Base-by-base conservation (phyloP, 495 filamentous ascomycete genomes). In the Neurospora tetrasperma region DNA sequence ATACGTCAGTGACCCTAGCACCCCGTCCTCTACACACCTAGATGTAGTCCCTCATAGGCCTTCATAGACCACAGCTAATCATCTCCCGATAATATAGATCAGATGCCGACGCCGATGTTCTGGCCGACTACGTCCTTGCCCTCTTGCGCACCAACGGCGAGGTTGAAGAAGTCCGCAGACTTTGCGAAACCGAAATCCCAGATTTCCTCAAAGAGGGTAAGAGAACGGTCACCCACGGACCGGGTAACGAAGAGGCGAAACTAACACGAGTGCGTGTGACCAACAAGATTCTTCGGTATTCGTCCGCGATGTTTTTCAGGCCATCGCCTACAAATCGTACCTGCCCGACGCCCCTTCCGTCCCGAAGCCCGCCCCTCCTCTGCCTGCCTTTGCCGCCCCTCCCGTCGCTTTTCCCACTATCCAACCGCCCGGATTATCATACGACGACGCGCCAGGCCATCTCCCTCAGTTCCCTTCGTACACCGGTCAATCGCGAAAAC, bases 61-160 rank as follows among this genome's bases (percentile, higher is more conserved):
- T 40, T 16, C 38, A 11, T 7, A 20, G 11, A 40, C 0, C 39
- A 42, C 70, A 1, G 35, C 70, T 78, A 40, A 74, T 71, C 39
- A 66, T 68, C 7, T 69, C 18, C n/a, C 40, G 39, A 68, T n/a
- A 39, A 20, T 76, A 10, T 73, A 97, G 93, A 72, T 97, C 94
- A 16, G 96, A 98, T 80, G 96, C 94, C 69, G 96, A 99, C 80
- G 90, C 93, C 40, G 94, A 97, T 77, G 93, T 99, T 4, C 90
- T 99, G 18, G 94, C 94, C 41, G 96, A 99, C 78, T 99, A 98
- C 78, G 93, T 99, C 0, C 84, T 98, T 41, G 95, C 95, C n/a
- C 88, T 99, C 11, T 85, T 97, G 42, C 89, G 89, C 71, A 90
- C 93, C 71, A 93, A 97, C 76, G 92, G 92, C 73, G 86, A 89